Conservation (phyloP, 2,329 filamentous ascomycete genomes). For the Pezizomycotina sp. region DNA sequence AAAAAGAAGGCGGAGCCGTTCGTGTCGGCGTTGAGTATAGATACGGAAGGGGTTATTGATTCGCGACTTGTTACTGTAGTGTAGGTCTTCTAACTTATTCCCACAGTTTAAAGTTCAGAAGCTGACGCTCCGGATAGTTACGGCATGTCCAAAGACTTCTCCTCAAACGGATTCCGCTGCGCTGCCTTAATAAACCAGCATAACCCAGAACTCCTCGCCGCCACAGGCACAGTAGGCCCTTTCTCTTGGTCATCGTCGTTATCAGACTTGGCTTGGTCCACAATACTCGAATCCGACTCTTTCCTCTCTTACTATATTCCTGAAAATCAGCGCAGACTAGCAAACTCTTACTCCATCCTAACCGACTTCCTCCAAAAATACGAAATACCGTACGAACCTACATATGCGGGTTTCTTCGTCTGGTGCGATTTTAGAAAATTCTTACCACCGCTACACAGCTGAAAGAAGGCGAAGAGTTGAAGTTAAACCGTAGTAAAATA, state of each 20-base stretch:
- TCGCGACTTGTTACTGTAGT: conserved; percentile 37
- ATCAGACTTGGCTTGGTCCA: conserved; percentile 31
- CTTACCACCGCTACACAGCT: conserved; percentile 11
- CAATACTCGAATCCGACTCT: conserved; percentile 32
- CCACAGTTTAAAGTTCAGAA: conserved; percentile 26
- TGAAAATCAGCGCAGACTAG: conserved; percentile 32
- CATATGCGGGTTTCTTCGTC: conserved; percentile 42
- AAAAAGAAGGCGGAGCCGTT: too few relatives aligned
- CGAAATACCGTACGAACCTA: conserved; percentile 34
- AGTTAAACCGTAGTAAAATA: conserved; percentile 14
- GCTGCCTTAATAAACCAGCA: conserved; percentile 37
- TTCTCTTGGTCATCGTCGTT: conserved; percentile 36
- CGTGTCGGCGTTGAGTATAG: too few relatives aligned
- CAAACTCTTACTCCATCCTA: conserved; percentile 30
- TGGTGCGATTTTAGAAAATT: conserved; percentile 35
- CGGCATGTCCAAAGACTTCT: conserved; percentile 39
- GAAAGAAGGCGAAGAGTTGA: conserved; percentile 11
- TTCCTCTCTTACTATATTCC: conserved; percentile 34
- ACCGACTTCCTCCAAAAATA: conserved; percentile 29
- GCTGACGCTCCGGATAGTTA: conserved; percentile 21
- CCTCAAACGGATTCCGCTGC: conserved; percentile 39
- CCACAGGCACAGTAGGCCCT: conserved; percentile 30
- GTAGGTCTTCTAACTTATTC: conserved; percentile 29
- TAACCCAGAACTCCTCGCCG: conserved; percentile 30
- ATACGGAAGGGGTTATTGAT: conserved; percentile 34